Evolutionary conservation across 176 grass and related monocot species (phyloP).

Genomic region (Canna indica): DNA sequence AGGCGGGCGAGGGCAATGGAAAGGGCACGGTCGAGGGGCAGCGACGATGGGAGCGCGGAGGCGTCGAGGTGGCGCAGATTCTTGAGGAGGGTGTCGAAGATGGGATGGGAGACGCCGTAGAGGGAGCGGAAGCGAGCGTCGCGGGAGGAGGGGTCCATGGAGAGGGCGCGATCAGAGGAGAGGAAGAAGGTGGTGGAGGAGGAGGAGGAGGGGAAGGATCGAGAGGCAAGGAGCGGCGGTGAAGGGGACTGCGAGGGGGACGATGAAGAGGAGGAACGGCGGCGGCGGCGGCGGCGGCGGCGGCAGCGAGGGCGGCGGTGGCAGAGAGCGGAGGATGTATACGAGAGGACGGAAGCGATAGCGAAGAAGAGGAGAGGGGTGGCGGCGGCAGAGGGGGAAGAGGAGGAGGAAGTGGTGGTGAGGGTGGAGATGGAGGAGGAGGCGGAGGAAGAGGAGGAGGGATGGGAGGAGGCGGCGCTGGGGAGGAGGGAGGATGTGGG

Average conservation of each 20-base stretch:
- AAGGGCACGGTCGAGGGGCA: slow-evolving; percentile 11
- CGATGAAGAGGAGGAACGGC: background rate
- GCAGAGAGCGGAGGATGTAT: slow-evolving; percentile 1
- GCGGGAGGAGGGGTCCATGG: slow-evolving; percentile 8
- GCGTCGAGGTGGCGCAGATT: slow-evolving; percentile 5
- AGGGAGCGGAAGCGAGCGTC: slow-evolving; percentile 11
- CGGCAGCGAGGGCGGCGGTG: background rate
- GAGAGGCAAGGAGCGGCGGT: background rate
- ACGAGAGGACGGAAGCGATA: slow-evolving; percentile 12
- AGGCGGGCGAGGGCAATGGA: slow-evolving; percentile 7
- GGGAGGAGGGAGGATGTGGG: background rate
- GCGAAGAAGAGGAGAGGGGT: slow-evolving; percentile 16
- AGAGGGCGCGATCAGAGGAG: background rate
- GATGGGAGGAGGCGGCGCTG: background rate
- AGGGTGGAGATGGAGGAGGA: background rate
- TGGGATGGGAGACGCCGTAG: slow-evolving; percentile 10
- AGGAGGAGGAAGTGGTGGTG: background rate
- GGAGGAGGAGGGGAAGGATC: background rate
- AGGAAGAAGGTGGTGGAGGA: background rate
- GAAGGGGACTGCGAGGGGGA: background rate
- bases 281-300: background rate
- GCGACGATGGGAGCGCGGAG: slow-evolving; percentile 4
- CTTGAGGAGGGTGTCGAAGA: slow-evolving; percentile 21
- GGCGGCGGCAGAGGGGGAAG: background rate
- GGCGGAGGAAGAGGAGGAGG: background rate